A percentile compares a stretch with the other conserved stretches of the same genome.
Evolutionary conservation across 2,329 filamentous ascomycete species (phyloP).

Genomic region (Cercospora beticola): DNA sequence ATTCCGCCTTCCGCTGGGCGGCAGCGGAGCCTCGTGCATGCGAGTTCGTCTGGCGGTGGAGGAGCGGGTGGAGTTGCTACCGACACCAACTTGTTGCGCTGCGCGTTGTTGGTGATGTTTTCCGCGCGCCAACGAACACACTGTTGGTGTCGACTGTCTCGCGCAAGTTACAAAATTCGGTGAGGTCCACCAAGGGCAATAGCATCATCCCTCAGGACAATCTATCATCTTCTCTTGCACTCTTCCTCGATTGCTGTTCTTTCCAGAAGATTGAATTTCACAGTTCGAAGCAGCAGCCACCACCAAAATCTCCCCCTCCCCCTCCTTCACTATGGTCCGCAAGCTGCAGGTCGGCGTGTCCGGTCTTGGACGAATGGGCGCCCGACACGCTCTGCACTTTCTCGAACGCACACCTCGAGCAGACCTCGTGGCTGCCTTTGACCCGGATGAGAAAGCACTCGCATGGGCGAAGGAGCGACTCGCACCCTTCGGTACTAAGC

Average conservation of each 20-base stretch:
- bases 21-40: not conserved
- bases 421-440: constrained; percentile 50
- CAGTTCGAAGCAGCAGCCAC: not conserved
- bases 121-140: not conserved
- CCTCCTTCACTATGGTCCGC: constrained; percentile 32
- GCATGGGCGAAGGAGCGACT: constrained; percentile 54
- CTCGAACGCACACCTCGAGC: constrained; percentile 48
- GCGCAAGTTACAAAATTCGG: not conserved
- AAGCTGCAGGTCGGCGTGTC: constrained; percentile 48
- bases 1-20: not conserved
- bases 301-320: not conserved
- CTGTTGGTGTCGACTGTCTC: not conserved
- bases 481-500: constrained; percentile 52
- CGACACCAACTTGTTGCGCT: not conserved
- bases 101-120: not conserved
- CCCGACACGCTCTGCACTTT: constrained; percentile 50
- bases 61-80: not conserved
- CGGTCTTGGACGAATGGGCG: constrained; percentile 53
- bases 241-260: not conserved
- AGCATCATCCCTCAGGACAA: not conserved
- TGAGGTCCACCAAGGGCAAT: not conserved
- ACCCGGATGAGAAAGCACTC: constrained; percentile 44
- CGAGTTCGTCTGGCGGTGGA: not conserved
- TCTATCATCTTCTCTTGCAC: not conserved
- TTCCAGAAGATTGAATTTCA: not conserved